Evolutionary conservation across 441 rosid species (phyloP).

Genomic region (Bocquillonia castaneifolia): DNA sequence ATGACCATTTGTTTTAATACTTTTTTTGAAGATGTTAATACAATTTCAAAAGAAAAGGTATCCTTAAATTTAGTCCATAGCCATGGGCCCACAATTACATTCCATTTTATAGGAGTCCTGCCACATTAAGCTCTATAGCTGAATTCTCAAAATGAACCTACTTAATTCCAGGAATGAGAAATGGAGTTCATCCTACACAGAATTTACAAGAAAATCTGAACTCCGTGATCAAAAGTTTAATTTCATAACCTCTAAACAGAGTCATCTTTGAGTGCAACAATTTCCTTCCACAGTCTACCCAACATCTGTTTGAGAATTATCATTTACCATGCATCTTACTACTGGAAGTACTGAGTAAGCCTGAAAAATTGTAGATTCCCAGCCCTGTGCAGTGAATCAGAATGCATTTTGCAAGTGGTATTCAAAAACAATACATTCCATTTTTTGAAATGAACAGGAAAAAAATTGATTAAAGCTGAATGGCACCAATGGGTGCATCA

Average conservation of each 20-base stretch:
- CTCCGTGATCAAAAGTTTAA: not conserved
- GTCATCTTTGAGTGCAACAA: not conserved
- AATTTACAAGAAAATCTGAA: not conserved
- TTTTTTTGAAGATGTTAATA: not conserved
- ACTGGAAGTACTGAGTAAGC: not conserved
- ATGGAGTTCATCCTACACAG: not conserved
- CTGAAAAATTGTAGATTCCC: not conserved
- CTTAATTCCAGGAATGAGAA: not conserved
- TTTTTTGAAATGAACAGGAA: not conserved
- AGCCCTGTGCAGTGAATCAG: not conserved
- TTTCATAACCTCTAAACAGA: not conserved
- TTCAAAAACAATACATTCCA: no score
- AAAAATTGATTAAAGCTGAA: not conserved
- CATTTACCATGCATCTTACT: not conserved
- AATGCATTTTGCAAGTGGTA: not conserved
- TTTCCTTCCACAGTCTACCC: not conserved
- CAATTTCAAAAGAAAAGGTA: not conserved
- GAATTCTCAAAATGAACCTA: not conserved
- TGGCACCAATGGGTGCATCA: no score
- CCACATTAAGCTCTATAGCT: not conserved
- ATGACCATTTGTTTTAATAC: not conserved
- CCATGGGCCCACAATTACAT: not conserved
- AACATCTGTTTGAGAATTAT: not conserved
- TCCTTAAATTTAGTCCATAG: not conserved
- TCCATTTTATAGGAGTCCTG: not conserved